Evolutionary conservation across 2,329 filamentous ascomycete species (phyloP).

Genomic region (Aspergillus puulaauensis): DNA sequence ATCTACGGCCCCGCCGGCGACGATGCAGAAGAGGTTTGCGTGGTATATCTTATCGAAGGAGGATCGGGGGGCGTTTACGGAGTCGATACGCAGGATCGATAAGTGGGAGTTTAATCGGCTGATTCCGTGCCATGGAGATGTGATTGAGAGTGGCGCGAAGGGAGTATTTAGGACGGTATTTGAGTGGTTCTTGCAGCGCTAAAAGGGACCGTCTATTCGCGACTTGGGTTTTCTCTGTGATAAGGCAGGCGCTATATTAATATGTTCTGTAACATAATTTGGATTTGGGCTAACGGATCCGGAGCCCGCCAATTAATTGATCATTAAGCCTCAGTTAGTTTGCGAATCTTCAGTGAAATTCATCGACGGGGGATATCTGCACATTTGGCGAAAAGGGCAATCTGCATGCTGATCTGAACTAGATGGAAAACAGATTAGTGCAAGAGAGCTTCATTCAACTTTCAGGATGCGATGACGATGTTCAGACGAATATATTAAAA

Average conservation of each 20-base stretch:
- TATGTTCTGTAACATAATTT: neutral
- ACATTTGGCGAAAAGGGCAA: neutral
- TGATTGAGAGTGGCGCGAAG: constrained; percentile 74
- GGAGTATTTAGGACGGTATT: constrained; percentile 74
- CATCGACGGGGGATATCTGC: neutral
- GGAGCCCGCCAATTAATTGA: neutral
- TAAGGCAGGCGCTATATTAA: neutral
- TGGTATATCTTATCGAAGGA: constrained; percentile 70
- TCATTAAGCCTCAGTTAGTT: no score
- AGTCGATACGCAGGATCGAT: constrained; percentile 67
- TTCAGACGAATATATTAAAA: neutral
- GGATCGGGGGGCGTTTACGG: constrained; percentile 68
- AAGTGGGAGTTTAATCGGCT: constrained; percentile 82
- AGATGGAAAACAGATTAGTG: neutral
- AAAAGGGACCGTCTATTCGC: constrained; percentile 23
- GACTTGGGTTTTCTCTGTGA: neutral
- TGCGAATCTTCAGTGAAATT: no score
- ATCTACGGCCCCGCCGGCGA: constrained; percentile 58
- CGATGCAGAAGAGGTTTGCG: constrained; percentile 73
- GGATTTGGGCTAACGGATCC: neutral
- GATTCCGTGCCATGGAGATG: constrained; percentile 91
- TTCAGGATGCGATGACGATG: neutral
- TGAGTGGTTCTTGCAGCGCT: constrained; percentile 69
- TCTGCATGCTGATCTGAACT: neutral
- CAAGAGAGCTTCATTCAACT: neutral